Evolutionary conservation across 2,329 filamentous ascomycete species (phyloP).

Genomic region (Bisporella sp.): DNA sequence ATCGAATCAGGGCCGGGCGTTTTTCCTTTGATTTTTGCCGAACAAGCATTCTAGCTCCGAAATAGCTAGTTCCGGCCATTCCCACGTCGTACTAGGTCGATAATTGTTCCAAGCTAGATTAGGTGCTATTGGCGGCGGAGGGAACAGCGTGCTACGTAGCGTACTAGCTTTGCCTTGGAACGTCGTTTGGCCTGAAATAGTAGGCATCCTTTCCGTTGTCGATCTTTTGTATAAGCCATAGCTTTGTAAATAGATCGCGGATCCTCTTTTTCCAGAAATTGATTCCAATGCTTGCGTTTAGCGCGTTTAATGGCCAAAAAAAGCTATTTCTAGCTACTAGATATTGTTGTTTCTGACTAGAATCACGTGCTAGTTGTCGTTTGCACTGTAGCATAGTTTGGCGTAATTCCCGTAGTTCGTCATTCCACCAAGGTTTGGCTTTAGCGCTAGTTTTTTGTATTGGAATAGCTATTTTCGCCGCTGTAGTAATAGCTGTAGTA

Average conservation of each 20-base stretch:
- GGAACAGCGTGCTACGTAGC: not conserved
- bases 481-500: not conserved
- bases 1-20: not conserved
- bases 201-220: not conserved
- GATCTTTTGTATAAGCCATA: not conserved
- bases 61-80: not conserved
- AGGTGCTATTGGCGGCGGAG: not conserved
- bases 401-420: not conserved
- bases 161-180: not conserved
- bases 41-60: not conserved
- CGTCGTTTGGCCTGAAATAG: not conserved
- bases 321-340: not conserved
- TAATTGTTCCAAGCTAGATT: not conserved
- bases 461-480: not conserved
- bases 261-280: not conserved
- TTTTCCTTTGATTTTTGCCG: not conserved
- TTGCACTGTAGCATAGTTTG: not conserved
- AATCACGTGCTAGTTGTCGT: not conserved
- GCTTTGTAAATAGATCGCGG: not conserved
- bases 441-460: not conserved
- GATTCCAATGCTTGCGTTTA: not conserved
- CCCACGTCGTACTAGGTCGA: not conserved
- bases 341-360: not conserved
- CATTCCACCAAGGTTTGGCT: not conserved
- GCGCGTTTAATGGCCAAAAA: not conserved